phyloP scores from a whole-genome alignment of 805 yeast species.

The Candida fluviatilis region DNA sequence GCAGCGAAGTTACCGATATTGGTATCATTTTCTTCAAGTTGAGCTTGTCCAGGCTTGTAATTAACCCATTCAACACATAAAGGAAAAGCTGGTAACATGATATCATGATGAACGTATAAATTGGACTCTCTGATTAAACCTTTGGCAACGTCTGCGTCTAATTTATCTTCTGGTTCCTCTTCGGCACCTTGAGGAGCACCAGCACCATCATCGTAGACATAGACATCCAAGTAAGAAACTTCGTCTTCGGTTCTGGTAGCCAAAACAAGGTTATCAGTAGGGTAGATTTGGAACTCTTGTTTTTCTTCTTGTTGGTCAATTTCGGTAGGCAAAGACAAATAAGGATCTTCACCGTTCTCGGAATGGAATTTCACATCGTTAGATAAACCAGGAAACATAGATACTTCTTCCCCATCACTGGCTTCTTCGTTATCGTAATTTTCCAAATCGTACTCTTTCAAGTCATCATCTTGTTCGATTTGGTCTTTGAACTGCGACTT shows the following conservation, averaged over 20 bases:
- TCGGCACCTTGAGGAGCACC: constrained; percentile 68
- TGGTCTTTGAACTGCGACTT: constrained; percentile 42
- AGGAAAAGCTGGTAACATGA: constrained; percentile 96
- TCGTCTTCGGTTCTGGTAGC: constrained; percentile 97
- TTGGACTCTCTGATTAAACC: constrained; percentile 71
- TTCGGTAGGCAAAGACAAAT: constrained; percentile 57
- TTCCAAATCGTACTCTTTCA: constrained; percentile 84
- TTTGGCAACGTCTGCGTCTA: constrained; percentile 69
- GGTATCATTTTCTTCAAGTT: constrained; percentile 26
- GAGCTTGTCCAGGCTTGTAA: constrained; percentile 52
- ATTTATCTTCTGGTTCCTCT: constrained; percentile 64
- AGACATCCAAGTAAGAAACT: constrained; percentile 84
- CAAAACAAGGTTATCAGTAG: constrained; percentile 84
- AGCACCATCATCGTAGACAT: constrained; percentile 91
- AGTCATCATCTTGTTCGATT: constrained; percentile 71
- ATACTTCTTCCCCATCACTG: constrained; percentile 54
- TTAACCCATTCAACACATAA: constrained; percentile 94
- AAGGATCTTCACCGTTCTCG: constrained; percentile 52
- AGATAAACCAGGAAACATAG: constrained; percentile 70
- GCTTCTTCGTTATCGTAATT: constrained; percentile 69
- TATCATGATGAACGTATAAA: constrained; percentile 90
- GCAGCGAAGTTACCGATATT: constrained; percentile 90
- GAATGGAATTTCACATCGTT: constrained; percentile 56
- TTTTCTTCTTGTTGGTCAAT: constrained; percentile 71
- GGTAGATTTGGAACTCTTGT: constrained; percentile 78